A percentile compares a stretch with the other conserved stretches of the same genome.
phyloP scores from a whole-genome alignment of 2,329 filamentous ascomycete genomes.

The Ambrosiella beaveri region DNA sequence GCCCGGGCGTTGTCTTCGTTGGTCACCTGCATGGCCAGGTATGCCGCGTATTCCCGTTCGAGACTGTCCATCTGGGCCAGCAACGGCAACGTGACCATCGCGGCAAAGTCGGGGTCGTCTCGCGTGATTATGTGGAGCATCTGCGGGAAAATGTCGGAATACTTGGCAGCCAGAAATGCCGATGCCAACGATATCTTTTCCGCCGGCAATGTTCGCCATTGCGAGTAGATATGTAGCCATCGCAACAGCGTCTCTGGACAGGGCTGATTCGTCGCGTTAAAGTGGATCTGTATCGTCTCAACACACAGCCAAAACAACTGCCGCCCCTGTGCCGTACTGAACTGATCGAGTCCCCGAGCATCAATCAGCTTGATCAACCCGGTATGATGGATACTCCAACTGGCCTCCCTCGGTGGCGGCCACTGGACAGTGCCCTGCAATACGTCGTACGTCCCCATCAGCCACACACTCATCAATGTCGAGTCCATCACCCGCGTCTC shows the following conservation, averaged over 20 bases:
- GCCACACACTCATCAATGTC: slow-evolving; percentile 11
- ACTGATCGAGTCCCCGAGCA: slow-evolving; percentile 9
- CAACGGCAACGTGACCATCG: not conserved
- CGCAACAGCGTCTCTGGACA: slow-evolving; percentile 3
- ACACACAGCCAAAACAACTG: slow-evolving; percentile 12
- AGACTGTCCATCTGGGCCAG: not conserved
- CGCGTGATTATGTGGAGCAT: slow-evolving; percentile 3
- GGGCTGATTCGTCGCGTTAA: slow-evolving; percentile 7
- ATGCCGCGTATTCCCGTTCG: slow-evolving; percentile 2
- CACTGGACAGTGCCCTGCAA: slow-evolving; percentile 9
- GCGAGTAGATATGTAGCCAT: slow-evolving; percentile 8
- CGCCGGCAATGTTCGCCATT: not conserved
- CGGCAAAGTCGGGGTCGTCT: slow-evolving; percentile 5
- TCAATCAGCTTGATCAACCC: slow-evolving; percentile 7
- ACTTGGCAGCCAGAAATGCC: slow-evolving; percentile 4
- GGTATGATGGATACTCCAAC: slow-evolving; percentile 10
- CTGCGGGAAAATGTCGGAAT: slow-evolving; percentile 8
- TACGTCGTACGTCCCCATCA: slow-evolving; percentile 12
- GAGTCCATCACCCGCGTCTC: slow-evolving; percentile 3
- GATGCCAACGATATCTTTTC: slow-evolving; percentile 4
- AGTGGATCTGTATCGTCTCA: slow-evolving; percentile 11
- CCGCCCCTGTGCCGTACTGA: slow-evolving; percentile 6
- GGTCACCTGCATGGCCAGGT: not conserved
- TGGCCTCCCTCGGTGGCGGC: slow-evolving; percentile 1
- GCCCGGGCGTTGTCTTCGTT: not conserved